These are phyloP conservation scores for Eustoma russellianum DNA, from an alignment of 257 asterid species.

Conservation along the genomic window DNA sequence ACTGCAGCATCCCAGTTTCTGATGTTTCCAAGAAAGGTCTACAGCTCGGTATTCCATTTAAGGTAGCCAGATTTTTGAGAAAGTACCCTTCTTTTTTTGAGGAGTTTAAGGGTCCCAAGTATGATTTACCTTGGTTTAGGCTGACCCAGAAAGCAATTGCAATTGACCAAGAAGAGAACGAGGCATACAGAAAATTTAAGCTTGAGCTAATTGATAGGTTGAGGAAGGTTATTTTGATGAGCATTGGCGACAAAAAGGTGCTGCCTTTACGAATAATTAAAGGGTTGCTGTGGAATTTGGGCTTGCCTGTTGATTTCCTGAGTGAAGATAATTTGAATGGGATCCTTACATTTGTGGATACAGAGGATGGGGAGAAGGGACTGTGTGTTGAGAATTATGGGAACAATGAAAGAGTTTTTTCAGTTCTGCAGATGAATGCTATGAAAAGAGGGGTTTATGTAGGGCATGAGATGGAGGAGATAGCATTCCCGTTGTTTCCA, in stretches of 20 bases:
- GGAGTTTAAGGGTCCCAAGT: constrained; percentile 66
- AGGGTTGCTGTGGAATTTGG: constrained; percentile 68
- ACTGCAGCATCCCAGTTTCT: constrained; percentile 60
- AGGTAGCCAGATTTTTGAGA: constrained; percentile 68
- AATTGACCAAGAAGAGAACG: constrained; percentile 60
- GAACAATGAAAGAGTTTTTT: constrained; percentile 21
- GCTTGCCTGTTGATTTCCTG: constrained; percentile 60
- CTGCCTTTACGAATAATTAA: constrained; percentile 67
- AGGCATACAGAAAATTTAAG: constrained; percentile 35
- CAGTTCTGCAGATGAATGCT: constrained; percentile 56
- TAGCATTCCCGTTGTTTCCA: constrained; percentile 67
- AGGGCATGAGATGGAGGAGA: constrained; percentile 40
- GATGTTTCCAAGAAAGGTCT: constrained; percentile 52
- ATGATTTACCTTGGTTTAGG: constrained; percentile 78
- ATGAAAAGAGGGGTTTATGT: constrained; percentile 42
- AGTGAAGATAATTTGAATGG: constrained; percentile 27
- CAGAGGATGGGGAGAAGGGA: constrained; percentile 67
- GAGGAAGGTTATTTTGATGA: constrained; percentile 63
- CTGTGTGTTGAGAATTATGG: constrained; percentile 33
- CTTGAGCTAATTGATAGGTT: constrained; percentile 54
- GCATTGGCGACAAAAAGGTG: constrained; percentile 36
- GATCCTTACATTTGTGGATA: constrained; percentile 42
- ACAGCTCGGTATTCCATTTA: constrained; percentile 42
- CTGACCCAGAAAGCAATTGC: constrained; percentile 55
- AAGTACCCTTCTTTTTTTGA: constrained; percentile 75